A percentile compares a stretch with the other conserved stretches of the same genome.
phyloP scores from a whole-genome alignment of 106 monocot species.

The Posidonia australis region DNA sequence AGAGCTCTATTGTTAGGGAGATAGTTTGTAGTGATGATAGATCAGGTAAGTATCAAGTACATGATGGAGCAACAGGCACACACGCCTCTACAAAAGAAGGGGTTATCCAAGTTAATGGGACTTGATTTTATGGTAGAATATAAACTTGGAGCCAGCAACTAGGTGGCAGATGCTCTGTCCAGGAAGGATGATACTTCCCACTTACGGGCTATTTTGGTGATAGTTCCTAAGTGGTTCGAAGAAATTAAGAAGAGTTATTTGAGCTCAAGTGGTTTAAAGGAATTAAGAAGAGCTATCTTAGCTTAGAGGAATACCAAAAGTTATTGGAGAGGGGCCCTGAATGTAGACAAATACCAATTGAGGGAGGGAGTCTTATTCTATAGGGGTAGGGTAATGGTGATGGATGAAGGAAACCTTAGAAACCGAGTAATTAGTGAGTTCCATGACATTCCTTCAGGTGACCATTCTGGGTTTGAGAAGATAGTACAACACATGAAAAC shows the following conservation, averaged over 20 bases:
- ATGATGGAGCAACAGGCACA: not conserved
- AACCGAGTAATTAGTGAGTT: no score
- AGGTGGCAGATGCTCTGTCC: not conserved
- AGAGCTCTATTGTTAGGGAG: not conserved
- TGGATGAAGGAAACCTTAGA: no score
- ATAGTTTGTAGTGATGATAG: not conserved
- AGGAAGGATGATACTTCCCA: not conserved
- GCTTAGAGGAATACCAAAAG: not conserved
- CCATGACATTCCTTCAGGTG: no score
- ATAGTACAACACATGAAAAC: not conserved
- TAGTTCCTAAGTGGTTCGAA: no score
- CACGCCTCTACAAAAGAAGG: not conserved
- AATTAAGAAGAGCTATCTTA: not conserved
- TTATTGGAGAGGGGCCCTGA: not conserved
- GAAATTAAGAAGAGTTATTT: no score
- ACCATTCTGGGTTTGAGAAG: no score
- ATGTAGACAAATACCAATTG: not conserved
- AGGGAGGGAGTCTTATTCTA: no score
- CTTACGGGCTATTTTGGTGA: not conserved
- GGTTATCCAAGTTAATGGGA: constrained; percentile 1
- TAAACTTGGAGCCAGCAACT: not conserved
- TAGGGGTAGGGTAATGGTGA: no score
- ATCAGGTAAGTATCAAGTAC: no score
- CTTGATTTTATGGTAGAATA: not conserved
- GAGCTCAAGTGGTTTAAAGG: not conserved